Conservation (phyloP, 139 green algal species). For the Chlamydomonas sp. region DNA sequence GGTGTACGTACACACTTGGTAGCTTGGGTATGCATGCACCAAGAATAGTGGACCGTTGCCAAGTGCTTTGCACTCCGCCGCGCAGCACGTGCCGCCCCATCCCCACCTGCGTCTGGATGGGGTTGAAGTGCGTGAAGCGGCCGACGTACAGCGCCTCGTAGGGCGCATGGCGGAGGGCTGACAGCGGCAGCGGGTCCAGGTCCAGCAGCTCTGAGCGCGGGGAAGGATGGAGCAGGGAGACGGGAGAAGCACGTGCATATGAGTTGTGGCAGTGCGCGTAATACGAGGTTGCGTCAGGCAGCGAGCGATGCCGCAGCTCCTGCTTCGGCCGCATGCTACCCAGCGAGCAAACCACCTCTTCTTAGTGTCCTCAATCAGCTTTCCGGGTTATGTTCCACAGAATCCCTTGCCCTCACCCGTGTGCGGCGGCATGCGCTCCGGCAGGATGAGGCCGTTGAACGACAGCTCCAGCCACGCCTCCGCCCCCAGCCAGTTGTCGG, state of each 20-base stretch:
- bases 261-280: too few species aligned
- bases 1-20: background rate
- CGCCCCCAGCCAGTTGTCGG: constrained; percentile 79
- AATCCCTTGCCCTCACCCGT: constrained; percentile 9
- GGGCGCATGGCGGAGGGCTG: constrained; percentile 76
- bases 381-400: too few species aligned
- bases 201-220: constrained; percentile 92
- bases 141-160: constrained; percentile 84
- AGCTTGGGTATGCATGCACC: background rate
- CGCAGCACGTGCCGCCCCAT: too few species aligned
- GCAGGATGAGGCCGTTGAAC: constrained; percentile 85
- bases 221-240: background rate
- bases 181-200: constrained; percentile 91
- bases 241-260: background rate
- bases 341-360: too few species aligned
- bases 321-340: too few species aligned
- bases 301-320: background rate
- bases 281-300: background rate
- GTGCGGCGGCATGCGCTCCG: constrained; percentile 67
- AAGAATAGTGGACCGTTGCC: background rate
- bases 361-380: too few species aligned
- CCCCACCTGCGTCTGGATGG: constrained; percentile 92
- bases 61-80: background rate
- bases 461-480: constrained; percentile 73
- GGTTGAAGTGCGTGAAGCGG: constrained; percentile 93